Base-by-base conservation (phyloP, 2,329 filamentous ascomycete genomes). In the Onygenales sp. region DNA sequence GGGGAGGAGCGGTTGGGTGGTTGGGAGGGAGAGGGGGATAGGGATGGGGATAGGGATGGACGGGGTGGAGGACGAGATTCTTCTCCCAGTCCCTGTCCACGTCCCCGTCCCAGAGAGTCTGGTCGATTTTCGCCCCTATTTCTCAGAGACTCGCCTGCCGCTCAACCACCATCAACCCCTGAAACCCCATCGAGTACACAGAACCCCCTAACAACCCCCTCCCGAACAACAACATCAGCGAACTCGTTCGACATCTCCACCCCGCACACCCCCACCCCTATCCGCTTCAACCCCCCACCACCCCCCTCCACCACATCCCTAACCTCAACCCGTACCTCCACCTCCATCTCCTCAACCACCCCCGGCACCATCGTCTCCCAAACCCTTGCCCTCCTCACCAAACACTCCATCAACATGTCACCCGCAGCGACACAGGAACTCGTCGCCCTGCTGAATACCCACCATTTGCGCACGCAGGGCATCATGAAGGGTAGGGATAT, bases 401-500 rank as follows among this genome's bases (percentile, higher is more conserved):
- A 61, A 6, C 63, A 72, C 52, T 52, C 60, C 36, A 63, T 69
- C 21, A 60, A 63, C 2, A 50, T 76, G 8, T 60, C 69, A 5
- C 61, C 64, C 8, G 54, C 58, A 8, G 67, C 68, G 2, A 66
- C 63, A 36, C 64, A 68, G 2, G 67, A 72, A 14, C 49, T 76
- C 2, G 60, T 69, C 2, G 61, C 60, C 9, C 57, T 80, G 7
- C 71, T 88, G 35, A 73, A 76, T 38, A 78, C 70, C 44, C 76
- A 87, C 58, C 78, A 80, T 13, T 69, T 83, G 50, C 77, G 75
- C 50, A 75, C 77, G 0, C 80, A 78, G 60, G 87, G 86, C 0
- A 74, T 87, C 17, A 74, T 75, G 41, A 78, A 78, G 57, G 85
- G 85, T 0, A 74, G 86, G 2, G 86, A 92, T 55, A 78, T 85